phyloP scores from a whole-genome alignment of 1,284 basidiomycete genomes.

The Phellopilus nigrolimitatus region DNA sequence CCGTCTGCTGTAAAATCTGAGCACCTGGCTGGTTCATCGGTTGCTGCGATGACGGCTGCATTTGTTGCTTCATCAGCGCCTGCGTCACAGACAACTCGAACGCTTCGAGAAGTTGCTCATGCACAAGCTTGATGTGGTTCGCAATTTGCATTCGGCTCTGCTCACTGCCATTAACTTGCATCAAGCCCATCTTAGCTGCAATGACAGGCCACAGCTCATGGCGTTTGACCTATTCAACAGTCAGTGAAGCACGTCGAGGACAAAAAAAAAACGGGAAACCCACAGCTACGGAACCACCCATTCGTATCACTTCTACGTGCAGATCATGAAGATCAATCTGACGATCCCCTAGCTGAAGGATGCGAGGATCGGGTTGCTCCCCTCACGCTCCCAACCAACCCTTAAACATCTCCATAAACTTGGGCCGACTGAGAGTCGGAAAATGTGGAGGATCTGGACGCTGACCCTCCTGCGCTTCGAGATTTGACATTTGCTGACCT shows the following conservation, averaged over 20 bases:
- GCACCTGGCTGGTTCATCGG: conserved; percentile 3
- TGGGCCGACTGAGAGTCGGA: conserved; percentile 41
- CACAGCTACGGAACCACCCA: conserved; percentile 49
- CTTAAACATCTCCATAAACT: conserved; percentile 47
- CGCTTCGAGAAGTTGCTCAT: conserved; percentile 48
- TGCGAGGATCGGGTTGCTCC: conserved; percentile 6
- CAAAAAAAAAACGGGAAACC: conserved; percentile 23
- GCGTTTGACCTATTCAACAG: conserved; percentile 40
- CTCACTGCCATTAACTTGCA: conserved; percentile 47
- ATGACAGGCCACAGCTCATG: conserved; percentile 61
- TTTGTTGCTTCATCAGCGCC: conserved; percentile 25
- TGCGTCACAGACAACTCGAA: conserved; percentile 53
- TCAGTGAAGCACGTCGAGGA: background rate
- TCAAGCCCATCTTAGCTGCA: conserved; percentile 56
- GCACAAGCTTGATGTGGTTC: conserved; percentile 52
- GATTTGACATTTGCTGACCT: background rate
- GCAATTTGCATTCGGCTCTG: conserved; percentile 50
- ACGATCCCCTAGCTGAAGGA: conserved; percentile 4
- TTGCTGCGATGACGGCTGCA: conserved; percentile 19
- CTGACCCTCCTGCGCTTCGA: conserved; percentile 8
- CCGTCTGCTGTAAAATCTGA: background rate
- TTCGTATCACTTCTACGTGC: conserved; percentile 51
- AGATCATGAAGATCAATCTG: conserved; percentile 54
- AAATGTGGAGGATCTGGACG: conserved; percentile 5
- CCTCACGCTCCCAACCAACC: conserved; percentile 41